Evolutionary conservation across 352 stramenopile species (phyloP).

Genomic region (Blastocystis sp.): DNA sequence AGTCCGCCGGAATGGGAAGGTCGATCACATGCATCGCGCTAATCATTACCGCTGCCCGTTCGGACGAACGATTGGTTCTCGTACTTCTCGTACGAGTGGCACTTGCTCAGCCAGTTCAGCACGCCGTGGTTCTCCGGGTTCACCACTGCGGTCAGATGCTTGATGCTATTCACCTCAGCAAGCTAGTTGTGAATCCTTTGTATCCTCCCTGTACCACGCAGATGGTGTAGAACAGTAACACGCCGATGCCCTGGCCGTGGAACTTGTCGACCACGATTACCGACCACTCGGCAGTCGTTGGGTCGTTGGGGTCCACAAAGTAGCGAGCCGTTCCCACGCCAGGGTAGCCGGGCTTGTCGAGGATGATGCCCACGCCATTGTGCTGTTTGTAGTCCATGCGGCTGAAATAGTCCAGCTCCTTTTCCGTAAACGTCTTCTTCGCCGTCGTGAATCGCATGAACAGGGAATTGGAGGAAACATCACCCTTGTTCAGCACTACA

Average conservation of each 20-base stretch:
- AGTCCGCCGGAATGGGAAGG: conserved; percentile 52
- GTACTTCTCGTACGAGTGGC: conserved; percentile 50
- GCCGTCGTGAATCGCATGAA: conserved; percentile 69
- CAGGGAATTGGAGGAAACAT: conserved; percentile 58
- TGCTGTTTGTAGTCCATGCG: conserved; percentile 56
- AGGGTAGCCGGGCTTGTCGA: conserved; percentile 56
- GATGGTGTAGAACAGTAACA: conserved; percentile 55
- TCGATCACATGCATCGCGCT: conserved; percentile 48
- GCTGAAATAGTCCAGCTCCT: conserved; percentile 65
- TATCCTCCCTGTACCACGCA: conserved; percentile 7
- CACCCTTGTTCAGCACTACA: conserved; percentile 61
- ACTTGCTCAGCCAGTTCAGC: conserved; percentile 52
- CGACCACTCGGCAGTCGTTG: conserved; percentile 54
- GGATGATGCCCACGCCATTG: conserved; percentile 33
- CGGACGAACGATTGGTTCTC: conserved; percentile 13
- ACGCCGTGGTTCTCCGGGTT: conserved; percentile 65
- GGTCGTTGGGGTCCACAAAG: conserved; percentile 43
- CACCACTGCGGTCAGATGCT: conserved; percentile 54
- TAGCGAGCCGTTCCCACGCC: conserved; percentile 65
- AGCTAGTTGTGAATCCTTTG: not conserved
- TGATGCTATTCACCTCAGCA: conserved; percentile 56
- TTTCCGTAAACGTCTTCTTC: conserved; percentile 68
- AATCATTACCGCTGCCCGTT: not conserved
- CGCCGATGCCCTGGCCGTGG: conserved; percentile 53
- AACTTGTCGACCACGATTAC: conserved; percentile 66